Conservation (phyloP, 768 basidiomycete genomes). For the Boletus edulis region DNA sequence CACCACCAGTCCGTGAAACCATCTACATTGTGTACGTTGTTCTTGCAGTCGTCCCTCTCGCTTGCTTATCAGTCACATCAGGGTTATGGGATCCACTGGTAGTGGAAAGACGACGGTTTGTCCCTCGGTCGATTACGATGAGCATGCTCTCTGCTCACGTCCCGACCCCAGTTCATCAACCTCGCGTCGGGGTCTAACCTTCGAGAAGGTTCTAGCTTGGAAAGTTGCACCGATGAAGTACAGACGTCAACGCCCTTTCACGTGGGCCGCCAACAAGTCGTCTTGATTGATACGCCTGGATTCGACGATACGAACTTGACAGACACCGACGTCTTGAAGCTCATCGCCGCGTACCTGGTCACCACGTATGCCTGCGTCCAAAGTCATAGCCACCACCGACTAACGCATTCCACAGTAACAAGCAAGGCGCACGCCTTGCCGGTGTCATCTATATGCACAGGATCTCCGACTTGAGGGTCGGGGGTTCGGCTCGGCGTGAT, state of each 20-base stretch:
- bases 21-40: conserved; percentile 28
- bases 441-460: conserved; percentile 56
- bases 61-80: conserved; percentile 28
- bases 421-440: conserved; percentile 37
- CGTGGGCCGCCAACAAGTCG: conserved; percentile 36
- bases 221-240: conserved; percentile 36
- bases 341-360: conserved; percentile 44
- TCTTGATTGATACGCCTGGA: conserved; percentile 60
- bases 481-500: conserved; percentile 46
- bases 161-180: conserved; percentile 37
- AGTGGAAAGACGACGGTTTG: conserved; percentile 35
- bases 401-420: conserved; percentile 28
- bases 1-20: conserved; percentile 23
- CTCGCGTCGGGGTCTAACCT: conserved; percentile 31
- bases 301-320: conserved; percentile 54
- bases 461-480: conserved; percentile 48
- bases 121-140: not conserved
- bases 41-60: not conserved
- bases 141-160: not conserved
- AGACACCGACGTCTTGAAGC: conserved; percentile 49
- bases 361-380: conserved; percentile 24
- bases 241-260: conserved; percentile 28
- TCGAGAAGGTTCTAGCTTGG: conserved; percentile 32
- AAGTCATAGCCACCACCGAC: not conserved
- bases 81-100: conserved; percentile 34